Conservation (phyloP, 2,329 filamentous ascomycete species). For the Ophiostoma tasmaniense region DNA sequence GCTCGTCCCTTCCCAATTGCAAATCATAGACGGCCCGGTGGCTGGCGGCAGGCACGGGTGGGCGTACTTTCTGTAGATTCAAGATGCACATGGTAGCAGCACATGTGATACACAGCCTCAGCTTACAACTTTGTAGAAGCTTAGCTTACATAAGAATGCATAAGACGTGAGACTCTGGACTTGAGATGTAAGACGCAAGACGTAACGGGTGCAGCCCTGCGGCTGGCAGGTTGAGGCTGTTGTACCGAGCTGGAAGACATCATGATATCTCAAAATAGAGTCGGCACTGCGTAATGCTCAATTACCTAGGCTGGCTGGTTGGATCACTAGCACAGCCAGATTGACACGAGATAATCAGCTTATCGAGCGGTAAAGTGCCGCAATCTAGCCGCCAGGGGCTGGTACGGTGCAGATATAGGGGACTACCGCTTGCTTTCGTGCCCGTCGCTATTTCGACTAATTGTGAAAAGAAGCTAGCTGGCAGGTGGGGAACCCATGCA, state of each 20-base stretch:
- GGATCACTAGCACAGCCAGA: neutral
- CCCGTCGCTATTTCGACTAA: neutral
- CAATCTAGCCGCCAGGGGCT: neutral
- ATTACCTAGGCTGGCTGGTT: neutral
- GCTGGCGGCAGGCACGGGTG: neutral
- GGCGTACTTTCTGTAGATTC: neutral
- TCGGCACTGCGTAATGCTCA: neutral
- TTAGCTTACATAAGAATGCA: neutral
- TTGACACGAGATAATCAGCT: neutral
- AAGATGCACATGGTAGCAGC: neutral
- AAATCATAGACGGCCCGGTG: neutral
- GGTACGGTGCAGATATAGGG: conserved; percentile 8
- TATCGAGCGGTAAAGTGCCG: neutral
- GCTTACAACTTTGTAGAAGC: neutral
- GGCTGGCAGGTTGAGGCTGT: conserved; percentile 7
- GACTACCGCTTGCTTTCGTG: conserved; percentile 9
- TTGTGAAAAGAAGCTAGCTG: neutral
- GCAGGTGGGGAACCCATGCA: conserved; percentile 4
- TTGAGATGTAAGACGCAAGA: neutral
- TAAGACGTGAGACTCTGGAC: neutral
- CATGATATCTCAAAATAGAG: neutral
- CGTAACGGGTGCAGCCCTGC: neutral
- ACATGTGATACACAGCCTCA: neutral
- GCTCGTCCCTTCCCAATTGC: neutral
- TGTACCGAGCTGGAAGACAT: neutral